A percentile compares a stretch with the other conserved stretches of the same genome.
phyloP scores from a whole-genome alignment of 108 stramenopile species.

The Cyclotella baltica region DNA sequence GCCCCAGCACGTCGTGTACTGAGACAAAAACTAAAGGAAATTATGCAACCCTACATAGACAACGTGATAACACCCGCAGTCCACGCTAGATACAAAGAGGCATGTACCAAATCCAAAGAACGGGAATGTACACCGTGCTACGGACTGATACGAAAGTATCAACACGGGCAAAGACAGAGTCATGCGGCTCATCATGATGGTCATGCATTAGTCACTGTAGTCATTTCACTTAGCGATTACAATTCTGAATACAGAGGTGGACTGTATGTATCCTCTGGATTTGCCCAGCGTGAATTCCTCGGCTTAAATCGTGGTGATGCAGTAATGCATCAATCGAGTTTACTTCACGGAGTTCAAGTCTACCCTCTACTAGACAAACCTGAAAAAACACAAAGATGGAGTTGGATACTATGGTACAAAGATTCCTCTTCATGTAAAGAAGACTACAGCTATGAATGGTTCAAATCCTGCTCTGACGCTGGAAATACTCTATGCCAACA shows the following conservation, averaged over 20 bases:
- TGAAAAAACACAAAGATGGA: not conserved
- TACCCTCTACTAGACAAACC: not conserved
- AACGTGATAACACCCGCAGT: not conserved
- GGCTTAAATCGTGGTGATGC: not conserved
- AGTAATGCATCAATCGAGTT: not conserved
- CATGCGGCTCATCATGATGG: not conserved
- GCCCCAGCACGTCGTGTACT: not conserved
- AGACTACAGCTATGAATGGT: constrained; percentile 1
- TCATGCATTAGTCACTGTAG: not conserved
- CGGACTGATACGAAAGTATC: not conserved
- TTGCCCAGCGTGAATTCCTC: not conserved
- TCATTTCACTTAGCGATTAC: not conserved
- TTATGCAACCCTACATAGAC: not conserved
- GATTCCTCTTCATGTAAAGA: not conserved
- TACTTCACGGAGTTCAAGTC: not conserved
- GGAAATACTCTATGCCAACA: not conserved
- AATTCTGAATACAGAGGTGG: not conserved
- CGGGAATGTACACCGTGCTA: not conserved
- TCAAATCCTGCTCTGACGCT: not conserved
- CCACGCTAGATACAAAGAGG: not conserved
- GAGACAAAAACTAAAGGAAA: not conserved
- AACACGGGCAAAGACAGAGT: not conserved
- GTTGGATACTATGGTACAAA: not conserved
- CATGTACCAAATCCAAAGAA: not conserved
- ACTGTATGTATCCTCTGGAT: not conserved